A percentile compares a stretch with the other conserved stretches of the same genome.
Conservation (phyloP, 306 rosid genomes). For the Neltuma alba region DNA sequence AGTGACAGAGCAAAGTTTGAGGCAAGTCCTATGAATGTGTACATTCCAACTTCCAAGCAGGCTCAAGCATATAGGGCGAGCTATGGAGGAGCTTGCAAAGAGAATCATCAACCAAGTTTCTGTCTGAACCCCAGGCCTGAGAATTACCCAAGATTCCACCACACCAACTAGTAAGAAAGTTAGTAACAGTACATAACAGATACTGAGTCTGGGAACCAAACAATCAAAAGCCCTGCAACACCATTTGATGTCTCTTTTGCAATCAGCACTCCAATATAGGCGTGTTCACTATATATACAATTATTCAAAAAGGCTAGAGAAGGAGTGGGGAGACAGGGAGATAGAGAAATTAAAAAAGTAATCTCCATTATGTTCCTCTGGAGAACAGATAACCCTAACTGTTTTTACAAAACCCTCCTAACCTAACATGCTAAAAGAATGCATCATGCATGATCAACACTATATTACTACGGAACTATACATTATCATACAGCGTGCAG, state of each 20-base stretch:
- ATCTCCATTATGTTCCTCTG: conserved; percentile 18
- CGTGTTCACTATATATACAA: conserved; percentile 35
- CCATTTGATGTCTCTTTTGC: conserved; percentile 16
- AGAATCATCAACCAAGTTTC: not conserved
- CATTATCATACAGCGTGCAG: conserved; percentile 21
- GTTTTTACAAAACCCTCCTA: conserved; percentile 35
- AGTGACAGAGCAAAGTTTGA: not conserved
- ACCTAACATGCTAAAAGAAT: conserved; percentile 27
- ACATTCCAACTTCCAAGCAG: too few relatives aligned
- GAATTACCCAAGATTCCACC: not conserved
- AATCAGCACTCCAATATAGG: conserved; percentile 5
- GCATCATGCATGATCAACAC: conserved; percentile 16
- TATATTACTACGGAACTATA: conserved; percentile 23
- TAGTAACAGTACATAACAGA: not conserved
- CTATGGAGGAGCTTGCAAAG: not conserved
- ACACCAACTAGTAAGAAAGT: not conserved
- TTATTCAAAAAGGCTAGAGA: not conserved
- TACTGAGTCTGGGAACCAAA: not conserved
- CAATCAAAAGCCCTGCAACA: not conserved
- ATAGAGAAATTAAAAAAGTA: not conserved
- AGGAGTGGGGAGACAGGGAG: not conserved
- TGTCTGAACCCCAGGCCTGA: not conserved
- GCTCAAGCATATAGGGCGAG: not conserved
- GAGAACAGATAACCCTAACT: not conserved
- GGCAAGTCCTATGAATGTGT: not conserved